Evolutionary conservation across 495 filamentous ascomycete genomes (phyloP).

Genomic region (Xylaria longipes): DNA sequence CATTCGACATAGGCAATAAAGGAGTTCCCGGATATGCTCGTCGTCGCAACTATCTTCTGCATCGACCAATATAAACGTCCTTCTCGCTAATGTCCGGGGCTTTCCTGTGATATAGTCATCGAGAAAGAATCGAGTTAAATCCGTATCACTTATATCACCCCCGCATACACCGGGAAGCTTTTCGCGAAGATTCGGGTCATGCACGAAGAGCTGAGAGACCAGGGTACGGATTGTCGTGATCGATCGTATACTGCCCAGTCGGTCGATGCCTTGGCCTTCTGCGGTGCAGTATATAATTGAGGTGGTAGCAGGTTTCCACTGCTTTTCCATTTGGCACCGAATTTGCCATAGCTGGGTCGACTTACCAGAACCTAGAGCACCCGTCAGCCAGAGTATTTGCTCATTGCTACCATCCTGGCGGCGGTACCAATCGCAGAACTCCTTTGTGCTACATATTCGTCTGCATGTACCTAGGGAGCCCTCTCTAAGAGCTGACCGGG

Average conservation of each 20-base stretch:
- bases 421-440: conserved; percentile 48
- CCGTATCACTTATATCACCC: conserved; percentile 38
- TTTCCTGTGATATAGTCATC: conserved; percentile 44
- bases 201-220: conserved; percentile 43
- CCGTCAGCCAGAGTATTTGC: conserved; percentile 47
- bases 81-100: conserved; percentile 34
- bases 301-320: conserved; percentile 40
- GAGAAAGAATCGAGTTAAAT: conserved; percentile 44
- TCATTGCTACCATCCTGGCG: conserved; percentile 39
- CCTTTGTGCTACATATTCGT: conserved; percentile 43
- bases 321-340: conserved; percentile 35
- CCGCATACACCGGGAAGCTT: conserved; percentile 34
- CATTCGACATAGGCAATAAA: conserved; percentile 40
- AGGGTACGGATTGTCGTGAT: conserved; percentile 43
- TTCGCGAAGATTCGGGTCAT: conserved; percentile 41
- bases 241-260: conserved; percentile 1
- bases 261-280: conserved; percentile 34
- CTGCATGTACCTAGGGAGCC: conserved; percentile 36
- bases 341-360: conserved; percentile 42
- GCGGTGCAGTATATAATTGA: conserved; percentile 40
- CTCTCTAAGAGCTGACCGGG: not conserved
- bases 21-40: conserved; percentile 40
- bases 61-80: conserved; percentile 48
- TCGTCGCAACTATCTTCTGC: conserved; percentile 39
- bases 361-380: conserved; percentile 44